Evolutionary conservation across 202 grass and related monocot genomes (phyloP).

Genomic region (Schoenoplectus tabernaemontani): DNA sequence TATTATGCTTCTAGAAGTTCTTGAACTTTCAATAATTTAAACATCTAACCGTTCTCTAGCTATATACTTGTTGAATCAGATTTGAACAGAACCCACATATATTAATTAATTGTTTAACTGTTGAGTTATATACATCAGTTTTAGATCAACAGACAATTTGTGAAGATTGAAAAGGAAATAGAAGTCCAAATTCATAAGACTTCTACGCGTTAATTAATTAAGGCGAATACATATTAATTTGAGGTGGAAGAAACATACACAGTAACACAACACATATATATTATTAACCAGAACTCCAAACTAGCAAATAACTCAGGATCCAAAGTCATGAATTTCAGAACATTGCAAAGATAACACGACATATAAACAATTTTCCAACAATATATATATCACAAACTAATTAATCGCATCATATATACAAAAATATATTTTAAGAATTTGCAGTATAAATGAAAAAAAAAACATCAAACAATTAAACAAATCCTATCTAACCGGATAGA

Average conservation of each 20-base stretch:
- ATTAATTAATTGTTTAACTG: too few species aligned
- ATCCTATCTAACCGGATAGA: not conserved
- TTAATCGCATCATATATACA: not conserved
- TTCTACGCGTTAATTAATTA: not conserved
- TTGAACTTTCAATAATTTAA: not conserved
- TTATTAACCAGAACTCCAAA: not conserved
- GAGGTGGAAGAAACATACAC: too few species aligned
- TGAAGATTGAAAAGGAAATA: not conserved
- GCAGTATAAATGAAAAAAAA: not conserved
- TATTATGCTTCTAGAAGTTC: not conserved
- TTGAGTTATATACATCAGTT: too few species aligned
- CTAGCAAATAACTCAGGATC: not conserved
- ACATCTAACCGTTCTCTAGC: not conserved
- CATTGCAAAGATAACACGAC: not conserved
- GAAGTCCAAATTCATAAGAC: not conserved
- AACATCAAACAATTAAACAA: constrained; percentile 21
- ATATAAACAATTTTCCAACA: not conserved
- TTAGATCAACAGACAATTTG: not conserved
- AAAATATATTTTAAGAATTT: not conserved
- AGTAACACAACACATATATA: too few species aligned
- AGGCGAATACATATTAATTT: not conserved
- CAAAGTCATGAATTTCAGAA: not conserved
- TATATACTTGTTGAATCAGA: not conserved
- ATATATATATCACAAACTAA: not conserved
- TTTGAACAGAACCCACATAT: too few species aligned